Conservation (phyloP, 2,329 filamentous ascomycete genomes). For the Fusarium dlaminii region DNA sequence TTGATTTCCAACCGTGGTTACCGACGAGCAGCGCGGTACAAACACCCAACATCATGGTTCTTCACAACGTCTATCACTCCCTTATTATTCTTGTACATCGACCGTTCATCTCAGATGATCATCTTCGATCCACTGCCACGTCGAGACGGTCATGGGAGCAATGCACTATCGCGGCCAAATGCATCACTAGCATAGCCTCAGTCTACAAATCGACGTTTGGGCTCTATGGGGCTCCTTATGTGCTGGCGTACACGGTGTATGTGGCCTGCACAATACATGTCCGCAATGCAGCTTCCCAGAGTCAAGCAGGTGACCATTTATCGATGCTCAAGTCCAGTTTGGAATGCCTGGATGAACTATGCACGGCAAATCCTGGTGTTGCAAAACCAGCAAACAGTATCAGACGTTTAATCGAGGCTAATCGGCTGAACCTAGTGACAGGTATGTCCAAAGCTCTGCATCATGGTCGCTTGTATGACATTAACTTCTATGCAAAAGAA, state of each 20-base stretch:
- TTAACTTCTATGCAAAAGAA: neutral
- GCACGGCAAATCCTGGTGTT: neutral
- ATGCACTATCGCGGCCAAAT: constrained; percentile 1
- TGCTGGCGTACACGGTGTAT: constrained; percentile 2
- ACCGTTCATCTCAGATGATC: constrained; percentile 8
- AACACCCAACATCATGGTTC: constrained; percentile 9
- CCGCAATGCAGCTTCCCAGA: neutral
- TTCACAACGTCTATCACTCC: constrained; percentile 8
- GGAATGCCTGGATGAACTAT: constrained; percentile 3
- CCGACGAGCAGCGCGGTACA: neutral
- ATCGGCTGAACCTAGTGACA: neutral
- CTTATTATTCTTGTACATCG: constrained; percentile 2
- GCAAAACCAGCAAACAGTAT: neutral
- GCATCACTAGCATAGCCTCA: neutral
- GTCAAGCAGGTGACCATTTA: neutral
- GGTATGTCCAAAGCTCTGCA: neutral
- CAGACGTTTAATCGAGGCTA: neutral
- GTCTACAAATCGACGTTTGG: neutral
- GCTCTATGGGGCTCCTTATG: neutral
- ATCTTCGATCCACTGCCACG: neutral
- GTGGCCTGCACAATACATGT: constrained; percentile 14
- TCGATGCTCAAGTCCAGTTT: neutral
- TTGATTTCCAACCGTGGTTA: constrained; percentile 2
- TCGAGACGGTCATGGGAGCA: neutral
- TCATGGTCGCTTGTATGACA: rapidly evolving